Conservation (phyloP, 441 rosid genomes). For the Brassica balearica region DNA sequence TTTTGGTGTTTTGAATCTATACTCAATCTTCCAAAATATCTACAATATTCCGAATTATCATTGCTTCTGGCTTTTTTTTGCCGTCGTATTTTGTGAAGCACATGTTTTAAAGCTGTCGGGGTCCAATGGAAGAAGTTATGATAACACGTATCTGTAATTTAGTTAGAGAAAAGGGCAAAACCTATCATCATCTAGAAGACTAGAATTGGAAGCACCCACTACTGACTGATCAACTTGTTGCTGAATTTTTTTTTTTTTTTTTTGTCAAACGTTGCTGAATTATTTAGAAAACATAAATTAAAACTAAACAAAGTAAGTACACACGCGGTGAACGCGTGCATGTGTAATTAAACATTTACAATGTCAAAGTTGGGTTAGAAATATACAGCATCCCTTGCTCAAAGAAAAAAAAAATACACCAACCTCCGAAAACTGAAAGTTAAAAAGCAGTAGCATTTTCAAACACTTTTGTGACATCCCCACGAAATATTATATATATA, state of each 20-base stretch:
- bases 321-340: constrained; percentile 10
- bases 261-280: not conserved
- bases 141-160: constrained; percentile 26
- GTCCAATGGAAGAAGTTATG: constrained; percentile 28
- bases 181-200: constrained; percentile 22
- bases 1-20: not conserved
- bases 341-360: not conserved
- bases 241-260: not conserved
- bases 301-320: not conserved
- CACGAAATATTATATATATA: too few species aligned
- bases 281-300: not conserved
- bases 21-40: constrained; percentile 25
- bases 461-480: not conserved
- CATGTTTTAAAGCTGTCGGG: constrained; percentile 10
- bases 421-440: not conserved
- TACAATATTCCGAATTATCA: not conserved
- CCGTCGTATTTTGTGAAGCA: constrained; percentile 26
- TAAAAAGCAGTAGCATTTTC: constrained; percentile 4
- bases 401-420: not conserved
- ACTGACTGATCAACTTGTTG: constrained; percentile 27
- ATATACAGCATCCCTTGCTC: not conserved
- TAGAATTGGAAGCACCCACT: constrained; percentile 25
- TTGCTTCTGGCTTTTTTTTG: not conserved
- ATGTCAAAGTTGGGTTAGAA: constrained; percentile 25
- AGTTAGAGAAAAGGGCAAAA: constrained; percentile 17